phyloP scores from a whole-genome alignment of 1,284 basidiomycete species.

The Peniophora sp. region DNA sequence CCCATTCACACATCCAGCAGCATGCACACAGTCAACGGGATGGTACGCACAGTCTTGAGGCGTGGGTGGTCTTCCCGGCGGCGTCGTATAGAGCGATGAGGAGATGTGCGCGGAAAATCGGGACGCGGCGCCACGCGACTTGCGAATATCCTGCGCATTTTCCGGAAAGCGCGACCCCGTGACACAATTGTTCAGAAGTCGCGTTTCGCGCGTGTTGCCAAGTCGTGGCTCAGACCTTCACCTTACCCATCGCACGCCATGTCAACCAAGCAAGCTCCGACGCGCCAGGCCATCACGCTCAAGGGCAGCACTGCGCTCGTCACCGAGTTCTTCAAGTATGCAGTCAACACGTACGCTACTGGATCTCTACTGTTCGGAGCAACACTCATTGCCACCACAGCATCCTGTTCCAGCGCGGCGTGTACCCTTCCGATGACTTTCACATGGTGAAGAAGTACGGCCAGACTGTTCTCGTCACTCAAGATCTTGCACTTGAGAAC shows the following conservation, averaged over 20 bases:
- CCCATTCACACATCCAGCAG: no score
- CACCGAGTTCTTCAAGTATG: slow-evolving; percentile 98
- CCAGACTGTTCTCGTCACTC: slow-evolving; percentile 89
- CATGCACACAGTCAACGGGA: no score
- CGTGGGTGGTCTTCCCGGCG: no score
- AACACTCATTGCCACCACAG: slow-evolving; percentile 29
- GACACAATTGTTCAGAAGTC: not conserved
- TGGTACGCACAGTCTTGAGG: no score
- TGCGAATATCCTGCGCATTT: no score
- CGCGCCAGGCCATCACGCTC: slow-evolving; percentile 80
- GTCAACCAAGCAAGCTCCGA: slow-evolving; percentile 56
- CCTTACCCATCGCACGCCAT: slow-evolving; percentile 14
- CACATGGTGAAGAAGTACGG: slow-evolving; percentile 99
- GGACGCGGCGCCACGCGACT: no score
- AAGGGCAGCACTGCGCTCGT: slow-evolving; percentile 95
- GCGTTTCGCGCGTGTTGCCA: slow-evolving; percentile 1
- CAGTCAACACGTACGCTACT: slow-evolving; percentile 79
- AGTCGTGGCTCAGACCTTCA: not conserved
- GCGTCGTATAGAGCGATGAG: no score
- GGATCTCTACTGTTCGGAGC: slow-evolving; percentile 6
- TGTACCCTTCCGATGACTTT: slow-evolving; percentile 98
- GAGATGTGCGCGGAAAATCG: no score
- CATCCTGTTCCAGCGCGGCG: slow-evolving; percentile 94
- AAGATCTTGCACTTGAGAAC: slow-evolving; percentile 86
- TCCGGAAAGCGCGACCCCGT: no score